Base-by-base conservation (phyloP, 78 protist genomes). In the Dictyostelium firmibasis region DNA sequence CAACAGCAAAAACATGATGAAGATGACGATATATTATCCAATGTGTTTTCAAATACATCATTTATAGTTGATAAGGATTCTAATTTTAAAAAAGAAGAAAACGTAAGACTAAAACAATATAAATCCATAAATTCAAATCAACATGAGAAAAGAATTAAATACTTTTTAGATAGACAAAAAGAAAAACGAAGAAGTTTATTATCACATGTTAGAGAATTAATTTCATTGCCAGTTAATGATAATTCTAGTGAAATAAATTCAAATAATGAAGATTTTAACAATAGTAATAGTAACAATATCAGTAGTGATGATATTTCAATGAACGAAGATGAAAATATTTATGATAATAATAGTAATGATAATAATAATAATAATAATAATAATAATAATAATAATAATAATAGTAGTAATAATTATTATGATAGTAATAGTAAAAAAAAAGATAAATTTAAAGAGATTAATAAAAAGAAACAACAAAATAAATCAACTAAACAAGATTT, bases 91-190 rank as follows among this genome's bases (percentile, higher is more conserved):
- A 77, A 43, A 41, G 64, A 77, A 41, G 50, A 77, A 8, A 77
- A 18, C 2, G 41, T 27, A 6, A 77, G 60, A 47, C 35, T 18
- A 82, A 25, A 33, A 82, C 64, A 38, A 25, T 82, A 57, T 20
- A 50, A 35, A 82, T 60, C 70, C 6, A 33, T 50, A n/a, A 29
- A 57, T 10, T 82, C 62, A 18, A 43, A 82, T 23, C 44, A 57
- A 35, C 86, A 57, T 33, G 86, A 89, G 8, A 89, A 81, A 13
- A 57, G 94, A 50, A 81, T 83, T 29, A 35, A 89, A 64, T 89
- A 89, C 14, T 81, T 43, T 50, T 35, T 89, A 50, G 87, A 81
- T 10, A 89, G 64, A 81, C 94, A 89, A 81, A 78, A 89, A 67
- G 53, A 67, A 69, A 89, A 81, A 33, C 44, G 94, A 47, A 60